Base-by-base conservation (phyloP, 768 basidiomycete genomes). In the Auriscalpium orientale region DNA sequence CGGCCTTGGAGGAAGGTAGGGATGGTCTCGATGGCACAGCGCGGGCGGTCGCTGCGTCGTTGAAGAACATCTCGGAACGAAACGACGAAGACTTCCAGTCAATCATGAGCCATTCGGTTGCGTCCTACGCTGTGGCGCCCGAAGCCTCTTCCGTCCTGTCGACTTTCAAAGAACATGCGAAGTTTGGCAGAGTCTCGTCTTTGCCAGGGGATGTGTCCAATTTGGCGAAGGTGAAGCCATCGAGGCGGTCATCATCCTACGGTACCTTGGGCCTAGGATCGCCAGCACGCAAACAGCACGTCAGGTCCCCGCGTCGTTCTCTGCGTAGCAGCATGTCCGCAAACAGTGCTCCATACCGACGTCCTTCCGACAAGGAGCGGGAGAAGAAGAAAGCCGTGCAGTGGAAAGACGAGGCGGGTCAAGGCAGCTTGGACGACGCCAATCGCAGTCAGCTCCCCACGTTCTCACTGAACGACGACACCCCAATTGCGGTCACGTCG, bases 391-490 rank as follows among this genome's bases (percentile, higher is more conserved):
- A 92, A 67, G 85, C 80, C 53, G 88, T 94, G 4, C 89, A 93
- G 66, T 94, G 91, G 91, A 80, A 78, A 55, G 90, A 93, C 62
- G 87, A 93, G 68, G 89, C 78, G 7, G 90, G 90, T n/a, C 84
- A 85, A 65, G 91, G 90, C 28, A 78, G 83, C 51, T 71, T 92
- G 47, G 87, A 89, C 60, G 89, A 91, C 62, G 71, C 80, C 58
- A 54, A 63, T 54, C 61, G 45, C 55, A 59, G 15, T 51, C 56
- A n/a, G 16, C 59, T 1, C 18, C 57, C 35, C 54, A 47, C 16
- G 47, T 53, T 46, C 37, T 54, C 52, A 3, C 59, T 59, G 37
- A 58, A 64, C 5, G 70, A 68, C 44, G 56, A 66, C 37, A 57
- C 62, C 3, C 56, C 64, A 35, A 63, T 64, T 37, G 64, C 64